Evolutionary conservation across 164 flowering plant genomes (phyloP).

Genomic region (Piper betle): DNA sequence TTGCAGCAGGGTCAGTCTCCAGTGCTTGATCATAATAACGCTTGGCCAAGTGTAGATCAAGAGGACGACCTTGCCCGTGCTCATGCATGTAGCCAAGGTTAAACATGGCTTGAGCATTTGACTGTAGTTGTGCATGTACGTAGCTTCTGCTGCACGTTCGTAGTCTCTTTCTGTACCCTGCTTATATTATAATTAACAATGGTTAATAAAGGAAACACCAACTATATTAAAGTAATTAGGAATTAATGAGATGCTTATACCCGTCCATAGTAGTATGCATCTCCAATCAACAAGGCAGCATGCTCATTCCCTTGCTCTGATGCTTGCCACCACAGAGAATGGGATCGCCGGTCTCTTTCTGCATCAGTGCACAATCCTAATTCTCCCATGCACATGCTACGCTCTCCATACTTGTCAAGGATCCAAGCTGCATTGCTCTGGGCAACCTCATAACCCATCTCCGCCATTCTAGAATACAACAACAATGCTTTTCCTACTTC

Average conservation of each 20-base stretch:
- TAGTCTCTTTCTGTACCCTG: slow-evolving; percentile 93
- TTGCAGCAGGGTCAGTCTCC: slow-evolving; percentile 66
- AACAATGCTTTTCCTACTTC: slow-evolving; percentile 83
- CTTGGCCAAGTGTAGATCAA: slow-evolving; percentile 96
- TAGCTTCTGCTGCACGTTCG: slow-evolving; percentile 98
- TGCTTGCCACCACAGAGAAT: slow-evolving; percentile 98
- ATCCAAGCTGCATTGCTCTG: slow-evolving; percentile 99
- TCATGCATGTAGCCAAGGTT: slow-evolving; percentile 99
- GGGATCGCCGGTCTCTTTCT: slow-evolving; percentile 83
- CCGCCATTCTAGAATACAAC: slow-evolving; percentile 96
- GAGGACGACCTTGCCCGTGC: slow-evolving; percentile 94
- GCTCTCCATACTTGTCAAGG: slow-evolving; percentile 86
- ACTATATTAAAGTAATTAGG: neutral
- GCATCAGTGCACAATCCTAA: slow-evolving; percentile 77
- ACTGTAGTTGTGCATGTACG: slow-evolving; percentile 80
- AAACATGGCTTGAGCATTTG: slow-evolving; percentile 96
- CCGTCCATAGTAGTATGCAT: slow-evolving; percentile 98
- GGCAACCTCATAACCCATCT: slow-evolving; percentile 92
- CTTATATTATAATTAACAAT: neutral
- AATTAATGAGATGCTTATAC: slow-evolving; percentile 21
- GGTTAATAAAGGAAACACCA: neutral
- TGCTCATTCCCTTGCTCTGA: slow-evolving; percentile 99
- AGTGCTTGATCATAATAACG: slow-evolving; percentile 95
- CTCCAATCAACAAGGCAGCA: slow-evolving; percentile 96
- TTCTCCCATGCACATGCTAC: slow-evolving; percentile 94